phyloP scores from a whole-genome alignment of 1,139 yeast species.

The Taphrina sp. region DNA sequence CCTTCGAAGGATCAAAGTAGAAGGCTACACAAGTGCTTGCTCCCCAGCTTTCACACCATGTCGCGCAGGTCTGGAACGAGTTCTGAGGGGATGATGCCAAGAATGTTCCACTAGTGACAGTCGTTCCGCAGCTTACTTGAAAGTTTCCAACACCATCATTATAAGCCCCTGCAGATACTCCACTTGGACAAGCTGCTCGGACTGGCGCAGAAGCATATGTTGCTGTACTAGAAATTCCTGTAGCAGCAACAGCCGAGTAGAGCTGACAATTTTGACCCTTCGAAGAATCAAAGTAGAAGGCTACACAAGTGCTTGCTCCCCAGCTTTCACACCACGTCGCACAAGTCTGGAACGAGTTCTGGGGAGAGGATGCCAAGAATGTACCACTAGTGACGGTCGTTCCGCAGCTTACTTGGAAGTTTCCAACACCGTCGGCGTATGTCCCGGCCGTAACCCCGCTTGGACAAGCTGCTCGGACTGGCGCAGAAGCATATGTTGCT shows the following conservation, averaged over 20 bases:
- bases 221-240: not conserved
- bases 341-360: constrained; percentile 1
- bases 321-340: constrained; percentile 2
- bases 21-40: not conserved
- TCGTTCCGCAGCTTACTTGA: not conserved
- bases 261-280: not conserved
- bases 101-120: too few relatives aligned
- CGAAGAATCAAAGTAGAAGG: not conserved
- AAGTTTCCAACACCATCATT: not conserved
- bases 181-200: not conserved
- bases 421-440: not conserved
- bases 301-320: not conserved
- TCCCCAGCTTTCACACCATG: constrained; percentile 3
- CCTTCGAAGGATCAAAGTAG: constrained; percentile 1
- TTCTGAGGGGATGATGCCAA: not conserved
- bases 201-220: not conserved
- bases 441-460: not conserved
- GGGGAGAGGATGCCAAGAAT: not conserved
- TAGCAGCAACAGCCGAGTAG: not conserved
- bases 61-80: not conserved
- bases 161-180: not conserved
- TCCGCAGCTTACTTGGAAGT: not conserved
- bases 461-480: too few relatives aligned
- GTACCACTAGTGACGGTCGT: too few relatives aligned
- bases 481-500: not conserved